Evolutionary conservation across 768 basidiomycete genomes (phyloP).

Genomic region (Leccinellum albellum): DNA sequence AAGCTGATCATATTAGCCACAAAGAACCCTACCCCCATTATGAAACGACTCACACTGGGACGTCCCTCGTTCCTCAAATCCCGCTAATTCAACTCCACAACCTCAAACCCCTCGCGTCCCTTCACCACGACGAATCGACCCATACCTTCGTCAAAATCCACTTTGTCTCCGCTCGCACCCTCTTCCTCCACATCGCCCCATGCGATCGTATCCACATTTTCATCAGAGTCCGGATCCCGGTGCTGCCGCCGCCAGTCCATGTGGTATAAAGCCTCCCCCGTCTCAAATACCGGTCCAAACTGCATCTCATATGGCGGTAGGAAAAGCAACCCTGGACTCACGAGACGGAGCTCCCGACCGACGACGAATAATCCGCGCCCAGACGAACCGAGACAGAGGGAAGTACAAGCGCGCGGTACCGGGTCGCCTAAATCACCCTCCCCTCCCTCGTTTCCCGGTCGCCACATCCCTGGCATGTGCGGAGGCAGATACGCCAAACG

Average conservation of each 20-base stretch:
- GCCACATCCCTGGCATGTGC: constrained; percentile 1
- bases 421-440: not conserved
- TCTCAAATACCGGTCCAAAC: constrained; percentile 26
- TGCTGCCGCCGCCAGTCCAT: constrained; percentile 7
- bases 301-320: constrained; percentile 29
- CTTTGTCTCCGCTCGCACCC: constrained; percentile 9
- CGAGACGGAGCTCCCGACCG: constrained; percentile 21
- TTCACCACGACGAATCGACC: constrained; percentile 29
- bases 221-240: not conserved
- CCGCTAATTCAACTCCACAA: constrained; percentile 20
- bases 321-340: constrained; percentile 22
- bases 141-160: constrained; percentile 32
- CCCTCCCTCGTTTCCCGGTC: not conserved
- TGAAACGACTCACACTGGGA: not conserved
- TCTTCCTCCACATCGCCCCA: not conserved
- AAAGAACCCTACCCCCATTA: not conserved
- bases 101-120: constrained; percentile 24
- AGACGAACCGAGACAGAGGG: constrained; percentile 22
- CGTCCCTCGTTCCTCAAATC: not conserved
- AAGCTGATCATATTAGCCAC: too few species aligned
- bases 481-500: constrained; percentile 14
- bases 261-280: constrained; percentile 16
- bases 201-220: not conserved
- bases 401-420: constrained; percentile 7
- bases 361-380: constrained; percentile 28